These are phyloP conservation scores for Aureobasidium pullulans DNA, from an alignment of 2,329 filamentous ascomycete species.

Conservation along the genomic window DNA sequence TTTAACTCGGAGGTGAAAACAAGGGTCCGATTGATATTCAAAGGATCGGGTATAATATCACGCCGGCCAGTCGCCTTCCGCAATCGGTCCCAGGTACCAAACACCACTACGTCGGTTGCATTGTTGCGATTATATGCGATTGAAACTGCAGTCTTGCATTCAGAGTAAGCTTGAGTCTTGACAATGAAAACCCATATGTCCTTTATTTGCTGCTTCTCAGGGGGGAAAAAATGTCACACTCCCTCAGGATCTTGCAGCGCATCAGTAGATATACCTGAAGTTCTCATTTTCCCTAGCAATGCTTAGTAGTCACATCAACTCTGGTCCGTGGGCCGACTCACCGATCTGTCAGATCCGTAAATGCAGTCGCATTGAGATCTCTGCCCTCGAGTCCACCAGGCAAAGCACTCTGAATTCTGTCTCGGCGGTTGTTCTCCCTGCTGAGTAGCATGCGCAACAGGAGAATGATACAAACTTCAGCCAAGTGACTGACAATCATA, in stretches of 20 bases:
- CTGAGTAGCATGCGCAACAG: slow-evolving; percentile 41
- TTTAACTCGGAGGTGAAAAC: neutral
- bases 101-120: no score
- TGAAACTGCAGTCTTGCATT: no score
- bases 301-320: neutral
- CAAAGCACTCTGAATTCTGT: slow-evolving; percentile 40
- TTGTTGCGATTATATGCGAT: no score
- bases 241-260: no score
- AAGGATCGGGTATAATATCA: no score
- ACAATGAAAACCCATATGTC: no score
- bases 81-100: no score
- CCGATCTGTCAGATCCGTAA: slow-evolving; percentile 47
- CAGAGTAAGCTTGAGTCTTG: no score
- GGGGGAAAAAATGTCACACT: no score
- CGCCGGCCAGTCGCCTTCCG: no score
- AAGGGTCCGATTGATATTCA: neutral
- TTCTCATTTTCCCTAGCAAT: slow-evolving; percentile 39
- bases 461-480: slow-evolving; percentile 43
- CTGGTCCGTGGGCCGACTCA: neutral
- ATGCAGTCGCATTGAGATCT: slow-evolving; percentile 44
- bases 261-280: slow-evolving; percentile 27
- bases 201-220: no score
- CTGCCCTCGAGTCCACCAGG: slow-evolving; percentile 40
- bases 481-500: slow-evolving; percentile 48
- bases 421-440: slow-evolving; percentile 37